phyloP scores from a whole-genome alignment of 78 protist genomes.

The Emiliania huxleyi region DNA sequence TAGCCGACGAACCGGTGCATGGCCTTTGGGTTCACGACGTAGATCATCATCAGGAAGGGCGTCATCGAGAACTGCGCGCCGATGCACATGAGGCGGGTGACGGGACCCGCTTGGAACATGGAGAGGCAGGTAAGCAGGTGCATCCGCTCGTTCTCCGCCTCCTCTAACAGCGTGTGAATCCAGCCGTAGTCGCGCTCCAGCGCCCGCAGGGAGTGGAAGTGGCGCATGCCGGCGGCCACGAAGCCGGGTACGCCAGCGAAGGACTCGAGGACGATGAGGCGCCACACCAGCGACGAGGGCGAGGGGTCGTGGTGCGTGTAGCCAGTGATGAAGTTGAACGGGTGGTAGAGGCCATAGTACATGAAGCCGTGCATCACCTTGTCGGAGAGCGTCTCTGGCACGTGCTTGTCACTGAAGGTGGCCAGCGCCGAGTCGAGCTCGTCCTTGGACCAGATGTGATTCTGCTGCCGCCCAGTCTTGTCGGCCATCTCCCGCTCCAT shows the following conservation, averaged over 20 bases:
- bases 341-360: background rate
- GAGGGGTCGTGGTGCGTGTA: background rate
- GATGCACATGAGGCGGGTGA: background rate
- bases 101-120: background rate
- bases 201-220: slow-evolving; percentile 73
- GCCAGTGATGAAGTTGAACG: background rate
- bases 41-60: background rate
- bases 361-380: background rate
- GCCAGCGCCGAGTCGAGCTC: background rate
- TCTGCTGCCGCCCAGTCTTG: slow-evolving; percentile 1
- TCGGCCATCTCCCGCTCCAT: background rate
- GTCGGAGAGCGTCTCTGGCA: background rate
- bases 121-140: slow-evolving; percentile 79
- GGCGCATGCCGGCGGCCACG: slow-evolving; percentile 76
- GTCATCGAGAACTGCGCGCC: background rate
- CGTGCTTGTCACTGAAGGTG: background rate
- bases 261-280: slow-evolving; percentile 62
- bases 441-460: slow-evolving; percentile 20
- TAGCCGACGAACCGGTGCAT: slow-evolving; percentile 78
- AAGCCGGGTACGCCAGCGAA: slow-evolving; percentile 83
- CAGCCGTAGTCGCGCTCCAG: slow-evolving; percentile 72
- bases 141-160: slow-evolving; percentile 87
- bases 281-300: background rate
- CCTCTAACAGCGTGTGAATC: slow-evolving; percentile 64
- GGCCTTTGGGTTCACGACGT: background rate